Percentiles rank a stretch among this genome's conserved stretches.
Evolutionary conservation across 2,329 filamentous ascomycete genomes (phyloP).

Genomic region (Lecanicillium sp.): DNA sequence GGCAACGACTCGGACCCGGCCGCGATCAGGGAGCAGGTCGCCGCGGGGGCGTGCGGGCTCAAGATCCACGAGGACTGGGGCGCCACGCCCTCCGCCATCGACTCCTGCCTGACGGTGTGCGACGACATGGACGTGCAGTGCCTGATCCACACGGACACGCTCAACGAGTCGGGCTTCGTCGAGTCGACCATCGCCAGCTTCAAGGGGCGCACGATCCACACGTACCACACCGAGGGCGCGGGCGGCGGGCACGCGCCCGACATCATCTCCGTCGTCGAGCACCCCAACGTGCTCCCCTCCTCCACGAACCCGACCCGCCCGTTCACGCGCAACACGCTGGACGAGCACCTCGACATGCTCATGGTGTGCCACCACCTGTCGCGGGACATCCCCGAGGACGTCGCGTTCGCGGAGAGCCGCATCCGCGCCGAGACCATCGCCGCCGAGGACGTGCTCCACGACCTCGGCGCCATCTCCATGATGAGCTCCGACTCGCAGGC

Average conservation of each 20-base stretch:
- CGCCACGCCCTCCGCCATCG: constrained; percentile 82
- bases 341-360: constrained; percentile 96
- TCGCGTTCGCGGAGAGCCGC: constrained; percentile 89
- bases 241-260: constrained; percentile 93
- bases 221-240: constrained; percentile 94
- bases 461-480: constrained; percentile 93
- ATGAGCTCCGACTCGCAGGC: constrained; percentile 94
- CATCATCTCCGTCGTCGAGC: constrained; percentile 89
- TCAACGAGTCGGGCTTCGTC: constrained; percentile 95
- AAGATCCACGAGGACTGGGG: constrained; percentile 98
- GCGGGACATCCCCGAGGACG: constrained; percentile 89
- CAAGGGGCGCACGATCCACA: constrained; percentile 84
- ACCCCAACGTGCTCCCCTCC: constrained; percentile 79
- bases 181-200: constrained; percentile 84
- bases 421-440: constrained; percentile 96
- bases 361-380: constrained; percentile 97
- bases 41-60: constrained; percentile 80
- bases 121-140: constrained; percentile 91
- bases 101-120: constrained; percentile 77
- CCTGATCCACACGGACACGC: constrained; percentile 89
- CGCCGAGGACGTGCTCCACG: constrained; percentile 91
- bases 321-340: constrained; percentile 85
- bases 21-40: constrained; percentile 71
- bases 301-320: constrained; percentile 91
- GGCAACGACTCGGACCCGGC: constrained; percentile 73